phyloP scores from a whole-genome alignment of 1,139 yeast species.

The Groenewaldozyma sp. region DNA sequence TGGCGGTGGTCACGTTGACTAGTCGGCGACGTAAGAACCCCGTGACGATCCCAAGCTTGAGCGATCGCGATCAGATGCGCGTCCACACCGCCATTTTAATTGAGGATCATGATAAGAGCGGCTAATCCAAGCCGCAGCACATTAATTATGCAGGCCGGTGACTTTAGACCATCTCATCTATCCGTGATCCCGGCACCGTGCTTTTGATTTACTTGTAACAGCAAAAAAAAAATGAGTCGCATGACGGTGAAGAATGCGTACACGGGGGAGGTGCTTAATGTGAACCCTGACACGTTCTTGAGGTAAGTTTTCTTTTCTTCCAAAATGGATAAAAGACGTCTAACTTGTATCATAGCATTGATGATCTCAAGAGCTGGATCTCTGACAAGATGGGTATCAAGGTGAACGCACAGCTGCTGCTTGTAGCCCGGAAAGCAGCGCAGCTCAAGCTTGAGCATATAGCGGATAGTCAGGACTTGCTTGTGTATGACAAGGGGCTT shows the following conservation, averaged over 20 bases:
- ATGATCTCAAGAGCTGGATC: constrained; percentile 16
- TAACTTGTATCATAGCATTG: constrained; percentile 11
- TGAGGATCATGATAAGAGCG: no score
- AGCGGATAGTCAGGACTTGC: constrained; percentile 21
- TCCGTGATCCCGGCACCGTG: no score
- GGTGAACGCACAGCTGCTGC: constrained; percentile 22
- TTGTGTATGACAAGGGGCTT: constrained; percentile 20
- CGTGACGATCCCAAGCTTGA: no score
- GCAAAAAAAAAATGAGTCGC: constrained; percentile 10
- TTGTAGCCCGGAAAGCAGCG: constrained; percentile 21
- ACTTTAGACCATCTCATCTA: no score
- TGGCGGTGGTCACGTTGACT: no score
- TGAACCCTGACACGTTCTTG: constrained; percentile 17
- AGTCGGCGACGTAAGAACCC: no score
- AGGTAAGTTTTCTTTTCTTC: constrained; percentile 14
- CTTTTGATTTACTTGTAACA: no score
- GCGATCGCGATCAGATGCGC: no score
- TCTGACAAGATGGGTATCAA: constrained; percentile 14
- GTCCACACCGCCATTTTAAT: no score
- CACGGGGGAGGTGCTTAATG: constrained; percentile 15
- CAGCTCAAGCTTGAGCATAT: constrained; percentile 24
- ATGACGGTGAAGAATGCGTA: constrained; percentile 18
- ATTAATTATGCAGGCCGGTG: no score
- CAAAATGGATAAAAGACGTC: no score
- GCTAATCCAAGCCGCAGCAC: no score